Percentiles rank a stretch among this genome's conserved stretches.
Conservation (phyloP, 805 yeast genomes). For the Lachancea mirantina region DNA sequence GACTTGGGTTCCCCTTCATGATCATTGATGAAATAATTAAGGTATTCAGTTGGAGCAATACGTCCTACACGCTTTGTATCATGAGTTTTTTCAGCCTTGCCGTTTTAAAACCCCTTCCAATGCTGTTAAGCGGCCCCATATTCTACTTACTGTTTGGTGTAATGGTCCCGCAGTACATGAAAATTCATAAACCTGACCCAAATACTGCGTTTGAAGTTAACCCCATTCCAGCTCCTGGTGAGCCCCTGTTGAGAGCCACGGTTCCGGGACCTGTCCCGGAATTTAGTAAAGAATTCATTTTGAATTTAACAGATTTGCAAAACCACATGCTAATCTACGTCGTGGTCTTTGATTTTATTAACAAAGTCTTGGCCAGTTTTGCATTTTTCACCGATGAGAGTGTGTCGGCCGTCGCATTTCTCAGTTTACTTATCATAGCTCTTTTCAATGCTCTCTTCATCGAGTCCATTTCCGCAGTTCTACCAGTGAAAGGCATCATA, state of each 20-base stretch:
- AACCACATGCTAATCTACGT: slow-evolving; percentile 69
- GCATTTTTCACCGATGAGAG: slow-evolving; percentile 59
- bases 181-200: slow-evolving; percentile 57
- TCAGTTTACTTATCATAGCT: slow-evolving; percentile 32
- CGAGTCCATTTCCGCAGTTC: slow-evolving; percentile 19
- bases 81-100: slow-evolving; percentile 44
- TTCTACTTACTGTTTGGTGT: slow-evolving; percentile 45
- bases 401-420: slow-evolving; percentile 46
- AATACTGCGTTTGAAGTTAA: slow-evolving; percentile 29
- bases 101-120: slow-evolving; percentile 52
- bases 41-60: slow-evolving; percentile 58
- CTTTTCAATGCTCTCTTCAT: slow-evolving; percentile 27
- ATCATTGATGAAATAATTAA: slow-evolving; percentile 48
- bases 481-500: slow-evolving; percentile 35
- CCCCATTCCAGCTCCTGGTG: slow-evolving; percentile 45
- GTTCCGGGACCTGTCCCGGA: slow-evolving; percentile 71
- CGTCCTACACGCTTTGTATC: slow-evolving; percentile 53
- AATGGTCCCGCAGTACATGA: slow-evolving; percentile 60
- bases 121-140: slow-evolving; percentile 48
- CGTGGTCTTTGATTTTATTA: slow-evolving; percentile 49
- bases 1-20: slow-evolving; percentile 57
- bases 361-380: slow-evolving; percentile 44
- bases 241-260: slow-evolving; percentile 41
- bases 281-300: slow-evolving; percentile 64
- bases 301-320: slow-evolving; percentile 78